Evolutionary conservation across 1,284 basidiomycete genomes (phyloP), one percentile per base, ranked within the genome.

Genomic region (Trichosporon asahii): DNA sequence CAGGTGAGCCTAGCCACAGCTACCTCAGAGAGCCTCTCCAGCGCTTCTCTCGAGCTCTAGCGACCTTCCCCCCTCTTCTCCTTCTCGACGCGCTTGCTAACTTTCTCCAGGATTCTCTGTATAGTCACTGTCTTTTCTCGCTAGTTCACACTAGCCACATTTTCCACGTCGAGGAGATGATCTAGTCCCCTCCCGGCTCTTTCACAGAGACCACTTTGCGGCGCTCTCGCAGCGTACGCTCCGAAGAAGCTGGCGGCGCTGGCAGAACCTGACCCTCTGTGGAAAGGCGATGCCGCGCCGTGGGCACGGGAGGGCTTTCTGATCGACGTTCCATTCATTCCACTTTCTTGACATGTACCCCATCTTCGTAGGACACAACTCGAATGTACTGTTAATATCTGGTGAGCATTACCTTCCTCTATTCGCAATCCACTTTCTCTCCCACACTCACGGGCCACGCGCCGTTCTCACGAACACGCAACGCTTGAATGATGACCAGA

Each of bases 141-240:
- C 80, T 82, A 81, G 80, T 82, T 79, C 77, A 82, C 74, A 80
- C 80, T 81, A 82, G 81, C 78, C 79, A 80, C 78, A 80, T 78
- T 80, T 80, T 81, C 79, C 80, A 82, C 78, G 78, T 80, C 81
- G 81, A 82, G 81, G 77, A 70, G 81, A 82, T 82, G 81, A 82
- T 81, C 71, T 63, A 80, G 78, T 74, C 76, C 78, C 80, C 77
- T 76, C 79, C 73, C 76, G 69, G 78, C 81, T 80, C 81, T 82
- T 76, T 82, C 75, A 82, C 81, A 80, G 81, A 82, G 81, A 61
- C 57, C 74, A 73, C 76, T 78, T 76, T 68, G 46, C 66, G 64
- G 68, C 65, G 55, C 64, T 37, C 29, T 57, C n/a, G 40, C 21
- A 65, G 70, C 66, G 66, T 66, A 67, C 76, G 80, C 57, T 61